Percentiles rank a stretch among this genome's conserved stretches.
Conservation (phyloP, 2,329 filamentous ascomycete species). For the Botrytis sinoallii region DNA sequence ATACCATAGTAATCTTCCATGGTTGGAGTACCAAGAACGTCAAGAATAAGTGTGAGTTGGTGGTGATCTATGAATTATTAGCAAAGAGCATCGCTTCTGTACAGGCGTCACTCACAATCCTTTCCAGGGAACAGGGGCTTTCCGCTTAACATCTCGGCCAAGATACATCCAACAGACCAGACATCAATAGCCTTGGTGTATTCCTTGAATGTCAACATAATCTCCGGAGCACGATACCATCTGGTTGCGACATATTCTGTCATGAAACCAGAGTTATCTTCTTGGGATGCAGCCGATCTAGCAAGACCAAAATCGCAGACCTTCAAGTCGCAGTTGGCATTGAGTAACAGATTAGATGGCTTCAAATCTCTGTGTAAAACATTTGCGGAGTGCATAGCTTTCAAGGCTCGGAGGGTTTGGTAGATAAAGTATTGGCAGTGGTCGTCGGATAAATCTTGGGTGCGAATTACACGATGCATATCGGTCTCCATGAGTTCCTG, state of each 20-base stretch:
- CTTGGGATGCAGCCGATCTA: conserved; percentile 90
- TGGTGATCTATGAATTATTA: conserved; percentile 70
- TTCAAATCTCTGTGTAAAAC: conserved; percentile 97
- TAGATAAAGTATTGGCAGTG: conserved; percentile 99
- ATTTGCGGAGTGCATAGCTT: conserved; percentile 99
- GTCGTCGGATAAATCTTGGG: conserved; percentile 96
- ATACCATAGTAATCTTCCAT: conserved; percentile 99
- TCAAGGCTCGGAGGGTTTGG: conserved; percentile 93
- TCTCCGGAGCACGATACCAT: conserved; percentile 98
- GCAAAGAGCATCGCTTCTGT: background rate
- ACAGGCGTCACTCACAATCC: conserved; percentile 67
- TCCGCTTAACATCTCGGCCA: conserved; percentile 97
- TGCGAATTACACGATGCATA: conserved; percentile 98
- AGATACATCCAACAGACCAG: conserved; percentile 97
- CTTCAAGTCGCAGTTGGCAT: conserved; percentile 98
- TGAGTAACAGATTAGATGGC: conserved; percentile 92
- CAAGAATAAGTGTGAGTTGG: conserved; percentile 93
- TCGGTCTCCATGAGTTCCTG: conserved; percentile 99
- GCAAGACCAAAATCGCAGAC: conserved; percentile 98
- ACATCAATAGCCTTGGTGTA: conserved; percentile 99
- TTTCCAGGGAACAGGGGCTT: conserved; percentile 98
- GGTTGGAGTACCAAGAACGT: conserved; percentile 94
- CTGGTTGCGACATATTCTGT: conserved; percentile 99
- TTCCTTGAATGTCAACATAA: conserved; percentile 99
- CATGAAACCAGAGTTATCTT: conserved; percentile 99